phyloP scores from a whole-genome alignment of 2,329 filamentous ascomycete species.

The Monosporascus sp. region DNA sequence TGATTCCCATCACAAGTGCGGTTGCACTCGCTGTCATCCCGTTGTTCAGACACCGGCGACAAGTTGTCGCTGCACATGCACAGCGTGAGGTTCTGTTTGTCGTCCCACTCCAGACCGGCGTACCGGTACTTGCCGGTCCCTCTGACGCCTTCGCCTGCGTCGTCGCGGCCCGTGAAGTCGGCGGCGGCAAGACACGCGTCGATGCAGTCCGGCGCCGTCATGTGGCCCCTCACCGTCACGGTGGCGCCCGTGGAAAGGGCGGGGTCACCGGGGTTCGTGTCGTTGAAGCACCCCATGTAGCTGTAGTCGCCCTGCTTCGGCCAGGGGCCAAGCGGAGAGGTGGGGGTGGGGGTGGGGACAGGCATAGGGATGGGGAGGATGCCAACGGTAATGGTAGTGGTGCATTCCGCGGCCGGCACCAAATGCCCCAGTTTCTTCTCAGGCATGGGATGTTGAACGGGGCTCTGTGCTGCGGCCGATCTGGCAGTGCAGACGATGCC shows the following conservation, averaged over 20 bases:
- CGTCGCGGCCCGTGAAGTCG: slow-evolving; percentile 36
- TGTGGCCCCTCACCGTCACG: slow-evolving; percentile 35
- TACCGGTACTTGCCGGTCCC: slow-evolving; percentile 35
- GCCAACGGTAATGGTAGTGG: background rate
- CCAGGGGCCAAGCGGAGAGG: background rate
- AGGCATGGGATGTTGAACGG: too few species aligned
- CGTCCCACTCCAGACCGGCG: slow-evolving; percentile 51
- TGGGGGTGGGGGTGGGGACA: background rate
- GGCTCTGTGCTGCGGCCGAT: too few species aligned
- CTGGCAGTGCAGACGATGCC: too few species aligned
- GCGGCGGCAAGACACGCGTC: background rate
- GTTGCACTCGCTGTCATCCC: slow-evolving; percentile 42
- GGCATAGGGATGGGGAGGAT: background rate
- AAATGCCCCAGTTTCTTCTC: too few species aligned
- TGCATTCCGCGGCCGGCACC: background rate
- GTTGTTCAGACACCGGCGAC: slow-evolving; percentile 38
- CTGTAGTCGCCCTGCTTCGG: slow-evolving; percentile 29
- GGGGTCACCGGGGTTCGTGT: slow-evolving; percentile 37
- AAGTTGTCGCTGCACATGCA: slow-evolving; percentile 55
- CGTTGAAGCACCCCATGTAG: slow-evolving; percentile 56
- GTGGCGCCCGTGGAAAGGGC: slow-evolving; percentile 41
- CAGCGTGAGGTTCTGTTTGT: slow-evolving; percentile 29
- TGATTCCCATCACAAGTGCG: background rate
- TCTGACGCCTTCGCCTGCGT: slow-evolving; percentile 18
- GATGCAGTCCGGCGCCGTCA: slow-evolving; percentile 49